These are phyloP conservation scores for Leishmania arabica DNA, from an alignment of 208 protist species.

Conservation along the genomic window DNA sequence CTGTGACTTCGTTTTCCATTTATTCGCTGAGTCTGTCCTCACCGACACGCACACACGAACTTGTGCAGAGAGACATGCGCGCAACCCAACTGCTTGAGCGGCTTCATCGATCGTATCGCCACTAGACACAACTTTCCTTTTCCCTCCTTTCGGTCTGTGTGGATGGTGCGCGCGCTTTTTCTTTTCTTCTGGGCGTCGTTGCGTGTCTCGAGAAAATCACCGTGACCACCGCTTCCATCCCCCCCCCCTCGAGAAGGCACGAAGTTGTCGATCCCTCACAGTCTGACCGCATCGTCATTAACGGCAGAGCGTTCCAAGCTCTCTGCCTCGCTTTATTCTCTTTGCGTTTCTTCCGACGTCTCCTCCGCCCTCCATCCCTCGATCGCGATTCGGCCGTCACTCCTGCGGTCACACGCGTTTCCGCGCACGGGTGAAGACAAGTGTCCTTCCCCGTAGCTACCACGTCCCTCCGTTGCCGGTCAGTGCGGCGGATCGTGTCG, in stretches of 20 bases:
- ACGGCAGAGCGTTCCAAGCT: background rate
- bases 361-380: background rate
- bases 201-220: background rate
- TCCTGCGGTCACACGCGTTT: background rate
- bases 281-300: background rate
- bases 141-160: background rate
- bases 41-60: background rate
- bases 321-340: background rate
- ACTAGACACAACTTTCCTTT: background rate
- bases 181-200: background rate
- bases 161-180: background rate
- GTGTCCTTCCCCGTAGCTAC: background rate
- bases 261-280: background rate
- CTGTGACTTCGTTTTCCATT: background rate
- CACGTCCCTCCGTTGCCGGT: background rate
- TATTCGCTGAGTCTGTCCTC: background rate
- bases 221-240: background rate
- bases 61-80: background rate
- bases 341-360: background rate
- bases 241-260: background rate
- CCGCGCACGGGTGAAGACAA: background rate
- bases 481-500: background rate
- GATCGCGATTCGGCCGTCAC: background rate
- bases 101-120: background rate
- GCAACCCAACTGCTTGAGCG: background rate